phyloP scores from a whole-genome alignment of 73 alveolate genomes.

The Tetrahymena thermophila region DNA sequence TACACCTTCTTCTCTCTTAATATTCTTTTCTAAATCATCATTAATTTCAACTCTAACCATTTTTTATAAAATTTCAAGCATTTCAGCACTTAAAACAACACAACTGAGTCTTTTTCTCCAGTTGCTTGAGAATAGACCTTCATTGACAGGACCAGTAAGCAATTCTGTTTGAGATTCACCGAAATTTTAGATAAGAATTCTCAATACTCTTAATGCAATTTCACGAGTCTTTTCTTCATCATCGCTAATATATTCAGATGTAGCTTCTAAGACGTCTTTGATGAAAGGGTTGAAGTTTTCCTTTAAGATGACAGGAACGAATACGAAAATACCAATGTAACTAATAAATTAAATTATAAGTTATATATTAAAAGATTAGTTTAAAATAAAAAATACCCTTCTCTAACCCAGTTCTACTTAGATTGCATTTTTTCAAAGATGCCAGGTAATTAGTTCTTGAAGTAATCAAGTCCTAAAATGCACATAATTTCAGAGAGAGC shows the following conservation, averaged over 20 bases:
- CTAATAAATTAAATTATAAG: neutral
- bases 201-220: conserved; percentile 62
- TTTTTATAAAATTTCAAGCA: conserved; percentile 25
- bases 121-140: conserved; percentile 51
- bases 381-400: conserved; percentile 8
- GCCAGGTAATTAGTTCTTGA: conserved; percentile 31
- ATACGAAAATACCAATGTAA: conserved; percentile 52
- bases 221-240: conserved; percentile 58
- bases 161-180: conserved; percentile 52
- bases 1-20: conserved; percentile 12
- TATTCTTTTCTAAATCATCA: neutral
- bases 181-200: conserved; percentile 56
- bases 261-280: conserved; percentile 51
- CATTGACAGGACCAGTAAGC: conserved; percentile 50
- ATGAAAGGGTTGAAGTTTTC: conserved; percentile 53
- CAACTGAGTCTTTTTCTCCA: conserved; percentile 54
- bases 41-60: conserved; percentile 44
- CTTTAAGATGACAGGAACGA: conserved; percentile 50
- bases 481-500: conserved; percentile 69
- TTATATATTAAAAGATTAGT: neutral
- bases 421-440: conserved; percentile 19
- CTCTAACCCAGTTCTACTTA: conserved; percentile 41
- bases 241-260: conserved; percentile 64
- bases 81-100: conserved; percentile 43
- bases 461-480: conserved; percentile 46